Evolutionary conservation across 179 eudicot species (phyloP), one percentile per base, ranked within the genome.

Genomic region (Carnegiea gigantea): DNA sequence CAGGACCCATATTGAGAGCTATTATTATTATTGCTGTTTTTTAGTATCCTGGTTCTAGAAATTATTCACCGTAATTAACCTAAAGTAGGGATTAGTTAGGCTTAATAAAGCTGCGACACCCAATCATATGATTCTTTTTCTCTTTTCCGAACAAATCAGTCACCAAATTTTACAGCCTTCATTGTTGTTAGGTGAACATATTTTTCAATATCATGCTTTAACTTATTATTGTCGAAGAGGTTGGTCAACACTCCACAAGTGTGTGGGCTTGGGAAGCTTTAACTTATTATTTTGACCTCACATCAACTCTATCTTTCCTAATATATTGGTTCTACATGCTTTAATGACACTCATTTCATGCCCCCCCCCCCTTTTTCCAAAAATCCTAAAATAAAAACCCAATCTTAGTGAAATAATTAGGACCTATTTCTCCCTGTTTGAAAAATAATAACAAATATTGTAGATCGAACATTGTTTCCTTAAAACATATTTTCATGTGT

Each of bases 81-180:
- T 2, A 62, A 24, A 78, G 71, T 15, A 62, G 3, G 73, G 59
- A 78, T 23, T 78, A 78, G 59, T 70, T 78, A 70, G 73, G 46
- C 33, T 18, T 70, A 70, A 43, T 40, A 78, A 64, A 78, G 80
- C 73, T 60, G 80, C 30, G 23, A 62, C 11, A 60, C 62, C 71
- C 51, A 77, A 78, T 48, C 77, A 75, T 75, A 75, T 24, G 23
- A 70, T 70, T 18, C 73, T 70, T 30, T 20, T 70, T 30, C 2
- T 17, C 23, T 28, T 70, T 70, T 70, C 21, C 44, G 46, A 36
- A 70, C 73, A 30, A 26, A 15, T 36, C 23, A 30, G n/a, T 70
- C 6, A 70, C 73, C 73, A 36, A 70, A 70, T 30, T 15, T 70
- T 70, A 5, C 73, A 70, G 33, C 46, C 17, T 67, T 67, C 23